Evolutionary conservation across 1,284 basidiomycete species (phyloP).

Genomic region (Papiliotrema fonsecae): DNA sequence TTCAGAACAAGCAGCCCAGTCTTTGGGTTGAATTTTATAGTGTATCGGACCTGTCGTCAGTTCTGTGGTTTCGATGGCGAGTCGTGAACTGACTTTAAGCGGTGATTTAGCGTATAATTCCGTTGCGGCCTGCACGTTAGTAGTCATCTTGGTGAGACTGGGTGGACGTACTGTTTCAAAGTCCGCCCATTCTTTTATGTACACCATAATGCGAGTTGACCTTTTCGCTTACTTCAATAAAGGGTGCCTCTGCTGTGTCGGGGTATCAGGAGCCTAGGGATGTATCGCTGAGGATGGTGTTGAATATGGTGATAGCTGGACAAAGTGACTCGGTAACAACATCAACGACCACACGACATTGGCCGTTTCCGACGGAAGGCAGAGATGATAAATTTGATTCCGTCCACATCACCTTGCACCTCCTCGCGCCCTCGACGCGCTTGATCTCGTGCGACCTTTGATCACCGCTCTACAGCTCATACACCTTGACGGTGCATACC

Average conservation of each 20-base stretch:
- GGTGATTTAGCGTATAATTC: slow-evolving; percentile 72
- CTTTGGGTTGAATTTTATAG: slow-evolving; percentile 76
- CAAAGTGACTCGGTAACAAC: background rate
- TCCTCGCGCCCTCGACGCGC: background rate
- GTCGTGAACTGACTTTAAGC: slow-evolving; percentile 56
- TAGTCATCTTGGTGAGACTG: background rate
- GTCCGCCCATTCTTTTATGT: slow-evolving; percentile 47
- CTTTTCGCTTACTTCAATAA: background rate
- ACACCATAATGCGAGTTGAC: slow-evolving; percentile 36
- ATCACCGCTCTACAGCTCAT: background rate
- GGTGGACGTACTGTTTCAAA: slow-evolving; percentile 41
- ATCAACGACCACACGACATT: background rate
- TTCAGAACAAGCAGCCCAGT: slow-evolving; percentile 82
- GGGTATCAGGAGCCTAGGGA: too few species aligned
- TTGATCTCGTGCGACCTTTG: too few species aligned
- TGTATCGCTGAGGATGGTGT: too few species aligned
- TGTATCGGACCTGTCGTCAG: slow-evolving; percentile 66
- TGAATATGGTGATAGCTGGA: background rate
- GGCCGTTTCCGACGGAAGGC: background rate
- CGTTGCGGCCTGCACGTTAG: slow-evolving; percentile 62
- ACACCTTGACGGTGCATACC: background rate
- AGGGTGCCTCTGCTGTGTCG: too few species aligned
- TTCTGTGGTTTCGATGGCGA: background rate
- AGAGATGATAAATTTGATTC: slow-evolving; percentile 6
- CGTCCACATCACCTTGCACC: background rate